Evolutionary conservation across 2,329 filamentous ascomycete species (phyloP).

Genomic region (Neonectria neomacrospora): DNA sequence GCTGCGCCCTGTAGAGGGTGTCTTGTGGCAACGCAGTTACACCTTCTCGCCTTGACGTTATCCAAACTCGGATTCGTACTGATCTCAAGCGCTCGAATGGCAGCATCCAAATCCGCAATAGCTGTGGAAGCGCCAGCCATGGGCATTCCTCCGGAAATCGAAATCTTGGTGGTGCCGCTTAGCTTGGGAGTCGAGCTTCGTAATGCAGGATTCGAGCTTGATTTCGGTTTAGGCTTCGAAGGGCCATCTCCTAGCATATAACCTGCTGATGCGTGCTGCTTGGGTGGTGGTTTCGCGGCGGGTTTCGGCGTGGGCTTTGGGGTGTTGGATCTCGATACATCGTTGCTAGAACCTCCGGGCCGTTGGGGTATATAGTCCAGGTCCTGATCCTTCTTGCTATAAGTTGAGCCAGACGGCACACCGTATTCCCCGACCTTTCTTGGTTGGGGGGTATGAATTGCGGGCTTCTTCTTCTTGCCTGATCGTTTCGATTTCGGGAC

Average conservation of each 20-base stretch:
- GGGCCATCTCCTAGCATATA: conserved; percentile 82
- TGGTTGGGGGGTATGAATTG: conserved; percentile 71
- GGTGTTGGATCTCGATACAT: conserved; percentile 51
- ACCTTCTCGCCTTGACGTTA: conserved; percentile 69
- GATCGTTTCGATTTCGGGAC: conserved; percentile 63
- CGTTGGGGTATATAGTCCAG: conserved; percentile 76
- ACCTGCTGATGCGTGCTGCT: conserved; percentile 73
- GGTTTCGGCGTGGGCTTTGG: conserved; percentile 46
- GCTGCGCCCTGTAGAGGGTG: conserved; percentile 92
- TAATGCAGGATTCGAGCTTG: conserved; percentile 63
- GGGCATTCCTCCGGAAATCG: conserved; percentile 78
- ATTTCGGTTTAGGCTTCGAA: conserved; percentile 66
- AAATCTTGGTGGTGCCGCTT: conserved; percentile 69
- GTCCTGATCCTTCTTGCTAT: conserved; percentile 77
- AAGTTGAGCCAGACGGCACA: conserved; percentile 74
- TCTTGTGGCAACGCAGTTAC: conserved; percentile 87
- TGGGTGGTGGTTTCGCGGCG: conserved; percentile 58
- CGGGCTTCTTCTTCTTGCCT: conserved; percentile 67
- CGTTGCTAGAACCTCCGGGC: conserved; percentile 53
- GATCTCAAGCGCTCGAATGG: conserved; percentile 90
- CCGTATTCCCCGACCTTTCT: conserved; percentile 70
- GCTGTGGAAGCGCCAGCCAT: conserved; percentile 85
- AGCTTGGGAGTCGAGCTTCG: conserved; percentile 67
- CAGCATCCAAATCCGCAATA: conserved; percentile 77
- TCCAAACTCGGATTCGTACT: conserved; percentile 83